These are phyloP conservation scores for Knoxdaviesia proteae DNA, from an alignment of 2,329 filamentous ascomycete genomes.

Conservation along the genomic window DNA sequence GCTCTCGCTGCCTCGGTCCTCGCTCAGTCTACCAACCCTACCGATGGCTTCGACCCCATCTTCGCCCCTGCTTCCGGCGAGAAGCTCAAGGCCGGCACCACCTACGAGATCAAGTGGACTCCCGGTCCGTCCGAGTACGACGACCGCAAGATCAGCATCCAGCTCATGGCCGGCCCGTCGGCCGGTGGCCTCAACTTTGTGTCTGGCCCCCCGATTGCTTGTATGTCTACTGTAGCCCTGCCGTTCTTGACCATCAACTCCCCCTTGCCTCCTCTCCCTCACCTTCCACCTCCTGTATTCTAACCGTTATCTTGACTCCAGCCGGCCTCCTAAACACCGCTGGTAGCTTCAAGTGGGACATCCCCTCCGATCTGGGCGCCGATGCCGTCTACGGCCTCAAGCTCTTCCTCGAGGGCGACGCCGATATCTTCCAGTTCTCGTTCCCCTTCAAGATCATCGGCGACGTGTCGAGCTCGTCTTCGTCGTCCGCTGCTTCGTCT, in stretches of 20 bases:
- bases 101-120: slow-evolving; percentile 29
- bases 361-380: slow-evolving; percentile 22
- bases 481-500: slow-evolving; percentile 2
- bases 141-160: slow-evolving; percentile 25
- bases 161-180: slow-evolving; percentile 30
- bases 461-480: slow-evolving; percentile 7
- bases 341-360: slow-evolving; percentile 27
- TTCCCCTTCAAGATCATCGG: slow-evolving; percentile 35
- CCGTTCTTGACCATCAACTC: background rate
- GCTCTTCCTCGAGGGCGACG: slow-evolving; percentile 26
- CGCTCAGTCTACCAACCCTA: slow-evolving; percentile 6
- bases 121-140: slow-evolving; percentile 17
- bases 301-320: slow-evolving; percentile 9
- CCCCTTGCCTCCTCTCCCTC: background rate
- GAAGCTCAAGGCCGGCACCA: slow-evolving; percentile 24
- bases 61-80: slow-evolving; percentile 22
- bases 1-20: too few relatives aligned
- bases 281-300: background rate
- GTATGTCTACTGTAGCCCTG: slow-evolving; percentile 19
- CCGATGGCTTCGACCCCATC: slow-evolving; percentile 33
- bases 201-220: slow-evolving; percentile 19
- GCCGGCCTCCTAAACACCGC: slow-evolving; percentile 23
- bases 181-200: slow-evolving; percentile 19
- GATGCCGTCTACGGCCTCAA: slow-evolving; percentile 34
- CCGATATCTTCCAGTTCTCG: slow-evolving; percentile 36